Evolutionary conservation across 495 filamentous ascomycete species (phyloP).

Genomic region (Trichocladium uniseriatum): DNA sequence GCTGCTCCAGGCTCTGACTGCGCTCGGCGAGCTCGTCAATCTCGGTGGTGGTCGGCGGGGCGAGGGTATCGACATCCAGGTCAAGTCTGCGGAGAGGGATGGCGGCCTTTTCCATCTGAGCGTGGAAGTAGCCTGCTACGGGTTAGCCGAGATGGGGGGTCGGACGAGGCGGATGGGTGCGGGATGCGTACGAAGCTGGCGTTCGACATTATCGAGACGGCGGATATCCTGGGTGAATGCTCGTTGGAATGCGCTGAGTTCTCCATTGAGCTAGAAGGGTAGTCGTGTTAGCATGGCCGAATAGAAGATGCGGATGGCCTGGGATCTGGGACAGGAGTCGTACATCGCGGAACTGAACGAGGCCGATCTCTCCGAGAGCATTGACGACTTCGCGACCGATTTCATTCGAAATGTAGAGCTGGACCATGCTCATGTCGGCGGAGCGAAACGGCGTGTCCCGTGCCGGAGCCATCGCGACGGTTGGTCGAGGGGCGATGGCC

Average conservation of each 20-base stretch:
- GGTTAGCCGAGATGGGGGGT: background rate
- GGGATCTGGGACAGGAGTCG: slow-evolving; percentile 18
- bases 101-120: slow-evolving; percentile 85
- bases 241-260: slow-evolving; percentile 87
- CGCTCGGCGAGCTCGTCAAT: slow-evolving; percentile 93
- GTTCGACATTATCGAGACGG: slow-evolving; percentile 92
- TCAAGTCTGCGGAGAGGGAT: slow-evolving; percentile 77
- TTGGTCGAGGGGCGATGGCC: slow-evolving; percentile 11
- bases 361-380: slow-evolving; percentile 87
- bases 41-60: slow-evolving; percentile 79
- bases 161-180: background rate
- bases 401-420: slow-evolving; percentile 97
- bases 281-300: background rate
- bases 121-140: slow-evolving; percentile 70
- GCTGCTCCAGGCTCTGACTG: slow-evolving; percentile 82
- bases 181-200: slow-evolving; percentile 72
- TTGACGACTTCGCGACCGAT: slow-evolving; percentile 96
- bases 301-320: slow-evolving; percentile 1
- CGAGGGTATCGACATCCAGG: slow-evolving; percentile 75
- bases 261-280: slow-evolving; percentile 66
- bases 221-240: slow-evolving; percentile 97
- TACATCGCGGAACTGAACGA: slow-evolving; percentile 96
- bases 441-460: slow-evolving; percentile 98
- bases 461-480: slow-evolving; percentile 40
- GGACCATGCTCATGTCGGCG: slow-evolving; percentile 99